Percentiles rank a stretch among this genome's conserved stretches.
phyloP scores from a whole-genome alignment of 176 grass and related monocot genomes.

The Thalia dealbata region DNA sequence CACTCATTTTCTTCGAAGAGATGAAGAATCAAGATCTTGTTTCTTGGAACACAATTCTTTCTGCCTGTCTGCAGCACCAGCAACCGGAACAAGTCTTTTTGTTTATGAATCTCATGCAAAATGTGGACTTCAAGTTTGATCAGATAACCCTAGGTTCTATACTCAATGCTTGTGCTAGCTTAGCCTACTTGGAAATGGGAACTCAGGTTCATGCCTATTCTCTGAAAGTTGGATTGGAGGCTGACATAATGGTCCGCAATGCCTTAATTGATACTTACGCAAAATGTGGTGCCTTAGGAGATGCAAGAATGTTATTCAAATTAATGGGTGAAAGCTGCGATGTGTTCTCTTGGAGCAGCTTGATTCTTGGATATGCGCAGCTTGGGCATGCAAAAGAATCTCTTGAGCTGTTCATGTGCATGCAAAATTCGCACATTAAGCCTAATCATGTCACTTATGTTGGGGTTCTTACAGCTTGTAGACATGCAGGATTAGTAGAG shows the following conservation, averaged over 20 bases:
- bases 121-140: conserved; percentile 8
- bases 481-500: conserved; percentile 15
- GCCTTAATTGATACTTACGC: conserved; percentile 19
- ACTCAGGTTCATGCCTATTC: conserved; percentile 26
- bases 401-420: conserved; percentile 14
- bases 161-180: conserved; percentile 24
- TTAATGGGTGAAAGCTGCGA: conserved; percentile 5
- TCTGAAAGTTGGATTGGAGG: conserved; percentile 19
- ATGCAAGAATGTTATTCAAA: conserved; percentile 18
- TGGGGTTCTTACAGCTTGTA: conserved; percentile 24
- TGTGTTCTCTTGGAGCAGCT: conserved; percentile 23
- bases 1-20: conserved; percentile 13
- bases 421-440: conserved; percentile 6
- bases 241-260: conserved; percentile 18
- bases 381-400: conserved; percentile 21
- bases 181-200: conserved; percentile 12
- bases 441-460: conserved; percentile 23
- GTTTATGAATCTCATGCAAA: conserved; percentile 7
- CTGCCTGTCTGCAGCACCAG: conserved; percentile 16
- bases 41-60: conserved; percentile 26
- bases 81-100: background rate
- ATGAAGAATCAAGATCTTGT: conserved; percentile 17
- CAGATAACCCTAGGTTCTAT: conserved; percentile 17
- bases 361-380: conserved; percentile 28
- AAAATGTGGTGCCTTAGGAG: conserved; percentile 24